phyloP scores from a whole-genome alignment of 1,139 yeast genomes.

The Yamadazyma epiphylla region DNA sequence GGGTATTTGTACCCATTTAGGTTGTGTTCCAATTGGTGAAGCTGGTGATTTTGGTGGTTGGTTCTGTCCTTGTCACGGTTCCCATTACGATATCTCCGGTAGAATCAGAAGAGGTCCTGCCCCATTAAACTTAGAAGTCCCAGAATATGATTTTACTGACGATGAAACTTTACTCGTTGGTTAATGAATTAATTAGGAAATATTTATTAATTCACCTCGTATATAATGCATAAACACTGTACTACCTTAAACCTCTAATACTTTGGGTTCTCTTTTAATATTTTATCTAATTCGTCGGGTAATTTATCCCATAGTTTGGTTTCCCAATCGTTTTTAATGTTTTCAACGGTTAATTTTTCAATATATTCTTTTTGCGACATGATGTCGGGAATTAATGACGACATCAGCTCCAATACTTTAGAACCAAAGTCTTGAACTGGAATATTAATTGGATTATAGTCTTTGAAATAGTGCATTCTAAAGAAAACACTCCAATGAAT shows the following conservation, averaged over 20 bases:
- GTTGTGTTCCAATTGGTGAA: constrained; percentile 99
- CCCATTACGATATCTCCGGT: constrained; percentile 99
- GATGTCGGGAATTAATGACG: constrained; percentile 10
- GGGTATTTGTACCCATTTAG: constrained; percentile 99
- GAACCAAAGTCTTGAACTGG: constrained; percentile 26
- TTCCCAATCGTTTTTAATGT: constrained; percentile 19
- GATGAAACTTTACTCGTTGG: constrained; percentile 78
- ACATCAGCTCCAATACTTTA: constrained; percentile 17
- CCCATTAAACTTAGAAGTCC: constrained; percentile 97
- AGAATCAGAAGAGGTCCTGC: constrained; percentile 99
- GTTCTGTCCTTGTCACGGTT: constrained; percentile 99
- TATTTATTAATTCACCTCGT: constrained; percentile 4
- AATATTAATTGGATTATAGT: constrained; percentile 45
- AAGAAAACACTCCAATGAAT: constrained; percentile 64
- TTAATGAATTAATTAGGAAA: constrained; percentile 17
- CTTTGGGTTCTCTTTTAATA: constrained; percentile 10
- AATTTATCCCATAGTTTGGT: constrained; percentile 28
- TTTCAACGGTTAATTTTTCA: constrained; percentile 14
- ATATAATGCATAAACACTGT: constrained; percentile 2
- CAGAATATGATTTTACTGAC: constrained; percentile 79
- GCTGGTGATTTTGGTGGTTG: constrained; percentile 99
- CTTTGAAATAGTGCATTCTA: constrained; percentile 43
- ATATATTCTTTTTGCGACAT: constrained; percentile 9
- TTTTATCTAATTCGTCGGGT: constrained; percentile 38
- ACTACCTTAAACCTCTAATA: too few species aligned